Base-by-base conservation (phyloP, 2,329 filamentous ascomycete genomes). In the Ophiostoma tasmaniense region DNA sequence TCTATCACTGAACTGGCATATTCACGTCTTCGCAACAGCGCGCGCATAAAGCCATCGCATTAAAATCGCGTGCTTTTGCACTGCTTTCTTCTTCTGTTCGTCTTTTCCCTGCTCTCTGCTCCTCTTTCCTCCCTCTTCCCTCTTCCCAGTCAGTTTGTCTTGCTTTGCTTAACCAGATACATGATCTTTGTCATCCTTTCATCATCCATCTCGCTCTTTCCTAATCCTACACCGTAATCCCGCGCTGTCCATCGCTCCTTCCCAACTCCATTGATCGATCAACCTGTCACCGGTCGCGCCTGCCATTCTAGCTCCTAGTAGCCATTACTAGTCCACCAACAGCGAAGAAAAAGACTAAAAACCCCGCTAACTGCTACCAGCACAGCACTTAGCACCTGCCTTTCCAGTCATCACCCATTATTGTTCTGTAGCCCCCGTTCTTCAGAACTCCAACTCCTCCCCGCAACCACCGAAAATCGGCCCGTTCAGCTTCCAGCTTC, bases 391-490 rank as follows among this genome's bases (percentile, higher is more conserved):
- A 64, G 62, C 66, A 45, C 42, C 20, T 45, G 42, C 17, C 42
- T n/a, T 45, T 45, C 17, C 42, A 45, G 39, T 42, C 35, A 8
- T 37, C 35, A n/a, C n/a, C n/a, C n/a, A n/a, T n/a, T n/a, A n/a
- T n/a, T 37, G 7, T 37, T 37, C 66, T 42, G 55, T 65, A 33
- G 25, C 7, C 66, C 42, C 35, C 28, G 52, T 67, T 62, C 64
- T 50, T 62, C 66, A 62, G 33, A 33, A 37, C 45, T 28, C 13
- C 42, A 67, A 67, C 4, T 20, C 11, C 66, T 62, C 68, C 65
- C 68, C 65, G 59, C 65, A 59, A 65, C 55, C 59, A 64, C 68
- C 68, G 68, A 67, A 66, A 66, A 66, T 37, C 68, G 68, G 66
- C 68, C 66, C 33, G 35, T 30, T 22, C n/a, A 69, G 67, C 67